These are phyloP conservation scores for Gracilaria caudata DNA, from an alignment of 23 red algal species.

Conservation along the genomic window DNA sequence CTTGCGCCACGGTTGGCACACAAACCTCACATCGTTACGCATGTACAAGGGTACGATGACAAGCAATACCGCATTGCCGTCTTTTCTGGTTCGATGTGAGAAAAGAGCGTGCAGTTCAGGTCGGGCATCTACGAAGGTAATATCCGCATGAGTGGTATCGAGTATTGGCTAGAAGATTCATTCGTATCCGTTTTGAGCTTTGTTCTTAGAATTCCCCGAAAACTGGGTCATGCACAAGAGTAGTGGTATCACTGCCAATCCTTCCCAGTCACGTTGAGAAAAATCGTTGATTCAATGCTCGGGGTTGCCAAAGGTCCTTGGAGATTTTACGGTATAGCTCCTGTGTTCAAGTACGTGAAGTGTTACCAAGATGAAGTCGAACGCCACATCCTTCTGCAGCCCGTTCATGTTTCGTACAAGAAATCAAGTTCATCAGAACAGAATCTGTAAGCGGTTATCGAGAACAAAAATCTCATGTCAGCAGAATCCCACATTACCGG, in stretches of 20 bases:
- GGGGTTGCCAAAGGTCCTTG: no score
- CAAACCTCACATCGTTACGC: neutral
- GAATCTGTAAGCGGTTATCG: neutral
- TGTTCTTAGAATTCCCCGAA: neutral
- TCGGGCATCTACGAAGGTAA: neutral
- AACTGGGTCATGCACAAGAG: neutral
- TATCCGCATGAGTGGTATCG: no score
- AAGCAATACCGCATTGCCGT: no score
- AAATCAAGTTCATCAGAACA: neutral
- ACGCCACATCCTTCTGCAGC: neutral
- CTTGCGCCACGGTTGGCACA: neutral
- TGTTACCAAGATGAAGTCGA: neutral
- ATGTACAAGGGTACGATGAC: no score
- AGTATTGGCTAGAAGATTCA: neutral
- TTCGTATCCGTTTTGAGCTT: neutral
- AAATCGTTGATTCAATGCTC: neutral
- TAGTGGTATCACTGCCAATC: neutral
- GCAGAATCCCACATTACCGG: neutral
- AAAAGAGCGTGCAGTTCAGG: neutral
- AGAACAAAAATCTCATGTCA: neutral
- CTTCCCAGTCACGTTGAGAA: neutral
- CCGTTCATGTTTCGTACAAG: neutral
- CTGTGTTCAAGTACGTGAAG: neutral
- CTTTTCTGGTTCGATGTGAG: neutral
- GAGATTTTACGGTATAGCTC: no score